Evolutionary conservation across 2,329 filamentous ascomycete species (phyloP).

Genomic region (Dothidotthia symphoricarpi): DNA sequence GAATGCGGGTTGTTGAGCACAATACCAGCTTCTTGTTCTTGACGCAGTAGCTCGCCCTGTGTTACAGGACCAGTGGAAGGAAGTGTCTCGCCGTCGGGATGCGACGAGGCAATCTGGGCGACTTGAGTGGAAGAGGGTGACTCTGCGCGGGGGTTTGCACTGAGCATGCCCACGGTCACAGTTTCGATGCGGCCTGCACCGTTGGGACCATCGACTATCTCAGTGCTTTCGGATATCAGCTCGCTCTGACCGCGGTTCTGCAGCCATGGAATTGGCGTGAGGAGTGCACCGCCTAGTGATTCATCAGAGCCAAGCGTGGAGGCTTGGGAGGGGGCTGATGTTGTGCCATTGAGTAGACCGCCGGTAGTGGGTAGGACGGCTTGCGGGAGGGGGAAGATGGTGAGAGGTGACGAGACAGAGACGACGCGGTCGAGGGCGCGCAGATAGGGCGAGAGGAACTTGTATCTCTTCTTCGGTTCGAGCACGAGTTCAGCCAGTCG

Average conservation of each 20-base stretch:
- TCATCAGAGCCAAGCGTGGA: conserved; percentile 74
- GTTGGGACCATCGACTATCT: conserved; percentile 79
- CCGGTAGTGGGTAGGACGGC: conserved; percentile 53
- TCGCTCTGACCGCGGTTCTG: conserved; percentile 53
- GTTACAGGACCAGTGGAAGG: conserved; percentile 49
- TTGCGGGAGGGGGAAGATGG: conserved; percentile 78
- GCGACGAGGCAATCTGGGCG: conserved; percentile 33
- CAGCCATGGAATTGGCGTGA: conserved; percentile 95
- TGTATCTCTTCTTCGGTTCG: conserved; percentile 74
- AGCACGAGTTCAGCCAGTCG: conserved; percentile 84
- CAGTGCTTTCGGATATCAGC: conserved; percentile 70
- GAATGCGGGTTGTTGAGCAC: conserved; percentile 57
- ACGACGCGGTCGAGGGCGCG: conserved; percentile 88
- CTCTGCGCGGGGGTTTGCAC: conserved; percentile 12
- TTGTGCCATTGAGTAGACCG: conserved; percentile 60
- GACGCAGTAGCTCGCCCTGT: conserved; percentile 80
- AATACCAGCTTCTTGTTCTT: conserved; percentile 80
- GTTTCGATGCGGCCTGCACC: conserved; percentile 78
- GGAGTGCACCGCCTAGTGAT: conserved; percentile 79
- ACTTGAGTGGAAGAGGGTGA: conserved; percentile 8
- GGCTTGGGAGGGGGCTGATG: conserved; percentile 43
- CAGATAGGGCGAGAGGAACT: conserved; percentile 77
- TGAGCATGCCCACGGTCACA: conserved; percentile 66
- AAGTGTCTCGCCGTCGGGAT: conserved; percentile 39
- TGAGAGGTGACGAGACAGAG: conserved; percentile 78